These are phyloP conservation scores for Mortierella claussenii DNA, from an alignment of 192 early-diverging fungal genomes.

Conservation along the genomic window DNA sequence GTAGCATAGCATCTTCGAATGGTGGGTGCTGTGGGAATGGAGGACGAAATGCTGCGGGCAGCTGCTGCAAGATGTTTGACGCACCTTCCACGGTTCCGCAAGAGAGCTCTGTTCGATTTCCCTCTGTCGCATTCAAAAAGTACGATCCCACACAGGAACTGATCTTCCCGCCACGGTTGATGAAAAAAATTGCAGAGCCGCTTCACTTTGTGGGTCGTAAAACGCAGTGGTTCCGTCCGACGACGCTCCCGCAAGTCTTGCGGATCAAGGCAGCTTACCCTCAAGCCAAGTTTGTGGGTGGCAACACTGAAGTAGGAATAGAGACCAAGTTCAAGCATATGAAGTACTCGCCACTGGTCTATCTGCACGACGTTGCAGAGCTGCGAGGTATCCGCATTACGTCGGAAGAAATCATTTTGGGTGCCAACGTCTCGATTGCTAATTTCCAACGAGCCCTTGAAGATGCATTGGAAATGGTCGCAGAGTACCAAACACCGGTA, in stretches of 20 bases:
- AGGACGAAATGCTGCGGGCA: slow-evolving; percentile 42
- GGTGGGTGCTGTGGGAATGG: slow-evolving; percentile 36
- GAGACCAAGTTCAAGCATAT: slow-evolving; percentile 80
- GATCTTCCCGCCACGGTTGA: slow-evolving; percentile 73
- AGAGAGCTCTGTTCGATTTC: slow-evolving; percentile 38
- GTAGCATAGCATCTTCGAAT: background rate
- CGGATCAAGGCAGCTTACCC: slow-evolving; percentile 64
- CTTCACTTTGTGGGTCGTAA: slow-evolving; percentile 62
- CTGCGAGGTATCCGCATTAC: slow-evolving; percentile 59
- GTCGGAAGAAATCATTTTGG: slow-evolving; percentile 61
- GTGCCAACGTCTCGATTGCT: slow-evolving; percentile 74
- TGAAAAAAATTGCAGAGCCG: slow-evolving; percentile 58
- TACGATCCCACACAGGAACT: slow-evolving; percentile 73
- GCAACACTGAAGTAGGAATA: slow-evolving; percentile 86
- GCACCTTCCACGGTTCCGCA: slow-evolving; percentile 31
- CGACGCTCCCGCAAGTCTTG: slow-evolving; percentile 61
- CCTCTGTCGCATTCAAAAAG: slow-evolving; percentile 58
- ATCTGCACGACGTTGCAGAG: slow-evolving; percentile 75
- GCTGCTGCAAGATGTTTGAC: slow-evolving; percentile 56
- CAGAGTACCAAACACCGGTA: slow-evolving; percentile 57
- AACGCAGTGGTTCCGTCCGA: slow-evolving; percentile 68
- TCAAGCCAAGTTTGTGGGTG: slow-evolving; percentile 77
- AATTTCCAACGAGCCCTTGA: slow-evolving; percentile 63
- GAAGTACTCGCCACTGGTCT: slow-evolving; percentile 70
- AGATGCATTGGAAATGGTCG: slow-evolving; percentile 48